Conservation (phyloP, 805 yeast genomes). For the Saturnispora bothae region DNA sequence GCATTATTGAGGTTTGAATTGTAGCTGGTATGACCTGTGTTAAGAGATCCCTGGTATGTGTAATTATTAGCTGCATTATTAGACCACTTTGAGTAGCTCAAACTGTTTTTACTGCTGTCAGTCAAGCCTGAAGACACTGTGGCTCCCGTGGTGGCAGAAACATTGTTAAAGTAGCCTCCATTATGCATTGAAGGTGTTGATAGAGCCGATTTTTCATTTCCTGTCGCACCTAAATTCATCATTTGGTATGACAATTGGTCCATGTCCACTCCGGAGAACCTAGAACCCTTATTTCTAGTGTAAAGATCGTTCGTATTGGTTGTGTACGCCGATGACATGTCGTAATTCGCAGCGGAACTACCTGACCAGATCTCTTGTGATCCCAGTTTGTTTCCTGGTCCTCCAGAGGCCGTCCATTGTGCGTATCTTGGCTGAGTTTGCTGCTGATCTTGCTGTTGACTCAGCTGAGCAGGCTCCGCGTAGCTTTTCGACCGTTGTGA, state of each 20-base stretch:
- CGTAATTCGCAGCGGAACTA: not conserved
- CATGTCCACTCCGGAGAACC: slow-evolving; percentile 18
- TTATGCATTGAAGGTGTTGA: slow-evolving; percentile 6
- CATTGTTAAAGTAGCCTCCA: not conserved
- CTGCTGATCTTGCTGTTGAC: not conserved
- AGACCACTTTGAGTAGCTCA: slow-evolving; percentile 3
- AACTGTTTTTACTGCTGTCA: not conserved
- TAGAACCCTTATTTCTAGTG: not conserved
- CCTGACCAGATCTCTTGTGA: slow-evolving; percentile 1
- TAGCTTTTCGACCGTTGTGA: not conserved
- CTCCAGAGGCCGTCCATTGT: too few relatives aligned
- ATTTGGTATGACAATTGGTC: slow-evolving; percentile 22
- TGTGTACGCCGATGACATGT: not conserved
- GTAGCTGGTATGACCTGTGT: not conserved
- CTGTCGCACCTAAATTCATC: slow-evolving; percentile 16
- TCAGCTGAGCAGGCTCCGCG: not conserved
- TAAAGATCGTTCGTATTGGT: not conserved
- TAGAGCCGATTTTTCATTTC: slow-evolving; percentile 10
- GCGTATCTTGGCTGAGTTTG: not conserved
- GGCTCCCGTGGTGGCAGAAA: not conserved
- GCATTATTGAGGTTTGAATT: not conserved
- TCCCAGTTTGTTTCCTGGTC: not conserved
- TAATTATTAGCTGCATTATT: not conserved
- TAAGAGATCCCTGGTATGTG: too few relatives aligned
- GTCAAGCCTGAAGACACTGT: not conserved